Evolutionary conservation across 2,329 filamentous ascomycete genomes (phyloP).

Genomic region (Nemania sp.): DNA sequence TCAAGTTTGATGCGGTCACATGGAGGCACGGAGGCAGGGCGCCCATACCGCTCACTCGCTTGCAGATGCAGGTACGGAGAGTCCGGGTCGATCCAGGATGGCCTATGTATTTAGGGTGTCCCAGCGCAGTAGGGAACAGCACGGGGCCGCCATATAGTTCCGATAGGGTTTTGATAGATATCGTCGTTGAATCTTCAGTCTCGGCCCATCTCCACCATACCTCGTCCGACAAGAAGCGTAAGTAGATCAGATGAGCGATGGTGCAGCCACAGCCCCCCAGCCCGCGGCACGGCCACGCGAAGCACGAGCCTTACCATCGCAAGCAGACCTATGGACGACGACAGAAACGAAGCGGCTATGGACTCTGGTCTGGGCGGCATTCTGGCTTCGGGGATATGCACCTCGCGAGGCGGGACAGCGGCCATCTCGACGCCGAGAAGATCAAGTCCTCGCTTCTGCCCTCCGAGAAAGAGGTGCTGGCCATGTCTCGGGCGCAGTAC

Average conservation of each 20-base stretch:
- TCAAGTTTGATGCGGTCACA: neutral
- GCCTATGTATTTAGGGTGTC: neutral
- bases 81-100: neutral
- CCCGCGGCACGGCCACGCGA: neutral
- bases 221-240: neutral
- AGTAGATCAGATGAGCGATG: neutral
- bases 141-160: too few species aligned
- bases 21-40: neutral
- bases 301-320: neutral
- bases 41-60: neutral
- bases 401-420: neutral
- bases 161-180: neutral
- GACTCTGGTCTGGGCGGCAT: neutral
- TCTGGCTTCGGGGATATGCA: neutral
- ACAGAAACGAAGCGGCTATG: neutral
- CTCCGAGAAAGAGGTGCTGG: constrained; percentile 46
- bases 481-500: constrained; percentile 50
- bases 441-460: constrained; percentile 42
- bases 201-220: neutral
- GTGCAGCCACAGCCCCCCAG: neutral
- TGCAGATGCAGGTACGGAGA: neutral
- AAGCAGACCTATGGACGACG: neutral
- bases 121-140: neutral
- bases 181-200: neutral
- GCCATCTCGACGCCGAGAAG: constrained; percentile 21